A percentile compares a stretch with the other conserved stretches of the same genome.
Conservation (phyloP, 2,329 filamentous ascomycete genomes). For the Alternaria ventricosa region DNA sequence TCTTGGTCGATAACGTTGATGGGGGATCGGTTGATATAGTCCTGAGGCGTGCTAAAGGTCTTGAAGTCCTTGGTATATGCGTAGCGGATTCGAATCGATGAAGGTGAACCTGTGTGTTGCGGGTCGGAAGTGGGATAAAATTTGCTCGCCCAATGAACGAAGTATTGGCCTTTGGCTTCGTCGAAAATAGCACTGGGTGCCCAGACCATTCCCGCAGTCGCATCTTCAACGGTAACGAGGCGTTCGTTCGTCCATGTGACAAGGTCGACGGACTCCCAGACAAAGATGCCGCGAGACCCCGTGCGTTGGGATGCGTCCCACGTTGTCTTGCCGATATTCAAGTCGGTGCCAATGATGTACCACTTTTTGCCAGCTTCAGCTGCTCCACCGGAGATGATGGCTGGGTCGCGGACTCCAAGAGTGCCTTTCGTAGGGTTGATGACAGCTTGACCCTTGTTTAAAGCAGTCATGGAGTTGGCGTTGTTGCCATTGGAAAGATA, state of each 20-base stretch:
- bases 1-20: slow-evolving; percentile 64
- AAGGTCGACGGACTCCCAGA: slow-evolving; percentile 63
- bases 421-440: slow-evolving; percentile 60
- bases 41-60: slow-evolving; percentile 59
- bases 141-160: slow-evolving; percentile 58
- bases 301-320: slow-evolving; percentile 62
- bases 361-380: slow-evolving; percentile 58
- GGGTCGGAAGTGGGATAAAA: slow-evolving; percentile 57
- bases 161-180: slow-evolving; percentile 52
- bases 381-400: slow-evolving; percentile 57
- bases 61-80: slow-evolving; percentile 63
- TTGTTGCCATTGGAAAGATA: slow-evolving; percentile 62
- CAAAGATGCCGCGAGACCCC: slow-evolving; percentile 60
- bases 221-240: slow-evolving; percentile 59
- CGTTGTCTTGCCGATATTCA: slow-evolving; percentile 60
- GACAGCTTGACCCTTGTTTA: slow-evolving; percentile 59
- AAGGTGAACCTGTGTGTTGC: slow-evolving; percentile 56
- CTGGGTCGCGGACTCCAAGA: slow-evolving; percentile 60
- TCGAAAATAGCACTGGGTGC: slow-evolving; percentile 64
- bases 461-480: slow-evolving; percentile 54
- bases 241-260: slow-evolving; percentile 58
- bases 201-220: slow-evolving; percentile 66
- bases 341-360: slow-evolving; percentile 63
- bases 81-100: slow-evolving; percentile 57
- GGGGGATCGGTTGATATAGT: slow-evolving; percentile 58